Base-by-base conservation (phyloP, 2,329 filamentous ascomycete genomes). In the Penicillium sp. region DNA sequence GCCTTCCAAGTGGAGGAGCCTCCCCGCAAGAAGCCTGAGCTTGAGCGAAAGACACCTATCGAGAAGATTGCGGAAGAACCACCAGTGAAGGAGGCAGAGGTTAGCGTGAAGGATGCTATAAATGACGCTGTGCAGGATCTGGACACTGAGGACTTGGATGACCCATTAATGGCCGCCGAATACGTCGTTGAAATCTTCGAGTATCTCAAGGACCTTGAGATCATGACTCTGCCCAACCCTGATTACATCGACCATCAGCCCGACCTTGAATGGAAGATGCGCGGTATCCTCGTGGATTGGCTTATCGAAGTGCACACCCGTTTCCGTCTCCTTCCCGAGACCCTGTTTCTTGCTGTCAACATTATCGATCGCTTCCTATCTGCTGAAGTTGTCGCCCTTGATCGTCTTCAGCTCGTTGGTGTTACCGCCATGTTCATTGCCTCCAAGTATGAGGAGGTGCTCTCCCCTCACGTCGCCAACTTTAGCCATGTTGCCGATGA, bases 341-440 rank as follows among this genome's bases (percentile, higher is more conserved):
- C 94, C 3, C 83, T 97, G 44, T 99, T 97, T 83, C 85, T 99
- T 37, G 88, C 92, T 44, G 90, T 97, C 82, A 99, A 97, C 82
- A 91, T 97, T 73, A 95, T 97, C 71, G 94, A 99, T 74, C 92
- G 94, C 57, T 99, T 97, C 80, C 84, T 99, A 45, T 97, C 93
- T 0, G 86, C 87, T 69, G 97, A 97, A 80, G 88, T 97, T 32
- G 94, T 99, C 44, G 91, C 96, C 77, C 86, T 99, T 45, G 93
- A 97, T 73, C 91, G 92, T 59, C 86, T 99, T 6, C 94, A 99
- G 77, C 84, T 99, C 9, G 94, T 99, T 55, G 94, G 94, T 68
- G 92, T 97, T 68, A 96, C 94, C 25, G 94, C 93, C 74, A 97
- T 99, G 94, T 97, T 97, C 80, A 96, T 97, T 69, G 94, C 94